Base-by-base conservation (phyloP, 2,329 filamentous ascomycete genomes). In the Lasiodiplodia sp. region DNA sequence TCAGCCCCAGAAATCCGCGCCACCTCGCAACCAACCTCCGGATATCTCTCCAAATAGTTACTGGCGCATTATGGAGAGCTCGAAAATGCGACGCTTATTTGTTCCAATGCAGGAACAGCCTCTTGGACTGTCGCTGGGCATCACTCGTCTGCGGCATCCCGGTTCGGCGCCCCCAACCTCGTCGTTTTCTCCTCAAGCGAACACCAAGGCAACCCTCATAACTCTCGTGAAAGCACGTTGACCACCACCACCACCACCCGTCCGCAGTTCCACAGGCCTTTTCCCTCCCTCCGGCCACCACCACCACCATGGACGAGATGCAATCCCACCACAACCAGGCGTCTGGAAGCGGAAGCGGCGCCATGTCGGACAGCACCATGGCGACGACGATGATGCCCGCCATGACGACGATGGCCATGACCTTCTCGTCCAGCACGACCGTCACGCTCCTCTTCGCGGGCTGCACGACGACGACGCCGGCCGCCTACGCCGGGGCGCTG, bases 401-500 rank as follows among this genome's bases (percentile, higher is more conserved):
- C 31, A 44, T 47, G 37, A 51, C 68, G 52, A 78, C 68, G 52
- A 78, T 77, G 76, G 69, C 75, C 6, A 73, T 70, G 21, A 75
- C 75, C 18, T 77, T 77, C 55, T 75, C 73, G 0, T 68, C 73
- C 25, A 71, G 71, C 58, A 77, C 74, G 2, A 67, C 65, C n/a
- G 72, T 77, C 23, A 77, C 76, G 1, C 72, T 77, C 23, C 76
- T 73, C 69, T 74, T 78, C 67, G 71, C 71, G 3, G 62, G 70
- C 31, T 78, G 75, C 75, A 76, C 73, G 1, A 77, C 75, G 0
- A 73, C 72, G 2, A 73, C 76, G 10, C 71, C 74, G 1, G 63
- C 68, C 1, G 68, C 72, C 8, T 78, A 78, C 65, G 66, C 73
- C 18, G 69, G 73, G 6, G 71, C 77, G 1, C 64, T 78, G 28